These are phyloP conservation scores for Lactarius evosmus DNA, from an alignment of 768 basidiomycete genomes.

Conservation along the genomic window DNA sequence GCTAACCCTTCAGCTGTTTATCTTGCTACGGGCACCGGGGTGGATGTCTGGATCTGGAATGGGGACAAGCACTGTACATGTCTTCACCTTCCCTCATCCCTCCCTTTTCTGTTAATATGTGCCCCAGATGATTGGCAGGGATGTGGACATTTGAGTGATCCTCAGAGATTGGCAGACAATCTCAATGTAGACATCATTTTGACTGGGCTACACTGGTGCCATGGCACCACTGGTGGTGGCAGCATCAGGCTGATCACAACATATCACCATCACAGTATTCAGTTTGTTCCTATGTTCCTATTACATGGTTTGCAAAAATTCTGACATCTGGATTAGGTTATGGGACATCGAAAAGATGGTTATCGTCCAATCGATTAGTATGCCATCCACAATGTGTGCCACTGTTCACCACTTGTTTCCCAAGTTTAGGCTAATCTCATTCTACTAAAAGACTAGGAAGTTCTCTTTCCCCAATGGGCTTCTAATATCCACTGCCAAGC, in stretches of 20 bases:
- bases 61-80: no score
- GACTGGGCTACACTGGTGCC: no score
- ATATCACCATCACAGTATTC: neutral
- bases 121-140: no score
- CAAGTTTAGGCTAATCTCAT: neutral
- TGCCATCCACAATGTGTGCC: neutral
- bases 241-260: neutral
- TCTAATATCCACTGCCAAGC: neutral
- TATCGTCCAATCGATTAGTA: neutral
- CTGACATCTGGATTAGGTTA: neutral
- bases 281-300: slow-evolving; percentile 4
- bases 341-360: neutral
- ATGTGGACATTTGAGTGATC: no score
- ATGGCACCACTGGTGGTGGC: no score
- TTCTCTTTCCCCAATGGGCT: neutral
- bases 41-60: no score
- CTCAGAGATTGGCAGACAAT: no score
- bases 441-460: neutral
- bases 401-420: neutral
- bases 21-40: no score
- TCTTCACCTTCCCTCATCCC: no score
- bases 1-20: no score
- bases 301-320: neutral
- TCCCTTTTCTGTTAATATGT: no score
- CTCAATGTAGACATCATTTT: no score